Base-by-base conservation (phyloP, 805 yeast species). In the Metschnikowia dekortorum region DNA sequence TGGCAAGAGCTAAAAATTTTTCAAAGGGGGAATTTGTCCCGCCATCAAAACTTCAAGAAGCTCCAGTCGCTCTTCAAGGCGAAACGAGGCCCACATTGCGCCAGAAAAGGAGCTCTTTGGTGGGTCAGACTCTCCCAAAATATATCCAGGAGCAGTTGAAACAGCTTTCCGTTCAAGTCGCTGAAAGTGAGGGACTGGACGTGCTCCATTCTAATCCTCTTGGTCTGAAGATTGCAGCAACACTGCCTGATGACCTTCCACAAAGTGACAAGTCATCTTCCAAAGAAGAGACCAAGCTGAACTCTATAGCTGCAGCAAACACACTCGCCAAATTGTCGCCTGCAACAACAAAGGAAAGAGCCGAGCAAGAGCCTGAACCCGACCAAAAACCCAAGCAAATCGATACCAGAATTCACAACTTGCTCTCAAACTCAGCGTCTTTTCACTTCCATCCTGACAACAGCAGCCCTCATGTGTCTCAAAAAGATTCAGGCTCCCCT, bases 101-200 rank as follows among this genome's bases (percentile, higher is more conserved):
- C 31, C 45, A 42, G 14, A 44, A 44, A 28, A 56, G 76, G 40
- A 49, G 53, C 28, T 71, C 76, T 5, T 40, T 72, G 39, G 73
- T 72, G 22, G 73, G 69, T 2, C 71, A 68, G 34, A 63, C 58
- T 37, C 58, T 73, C 9, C 78, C 78, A 1, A 33, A 50, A 10
- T 72, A 72, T 49, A 71, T 72, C 32, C 58, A 61, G 38, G 52
- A 58, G n/a, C 70, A 67, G 48, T 42, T 42, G 32, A 2, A 42
- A 30, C 43, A 40, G 26, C 30, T 30, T 7, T 16, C 43, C 11
- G 11, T 22, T 14, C 28, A 37, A 22, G 14, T 3, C 6, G 13
- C 16, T n/a, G 9, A 33, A 33, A 13, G n/a, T 33, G 8, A 2
- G n/a, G 34, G 2, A 10, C 34, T 10, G n/a, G 13, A 33, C 13